These are phyloP conservation scores for Solanum appendiculatum DNA, from an alignment of 257 asterid species.

Conservation along the genomic window DNA sequence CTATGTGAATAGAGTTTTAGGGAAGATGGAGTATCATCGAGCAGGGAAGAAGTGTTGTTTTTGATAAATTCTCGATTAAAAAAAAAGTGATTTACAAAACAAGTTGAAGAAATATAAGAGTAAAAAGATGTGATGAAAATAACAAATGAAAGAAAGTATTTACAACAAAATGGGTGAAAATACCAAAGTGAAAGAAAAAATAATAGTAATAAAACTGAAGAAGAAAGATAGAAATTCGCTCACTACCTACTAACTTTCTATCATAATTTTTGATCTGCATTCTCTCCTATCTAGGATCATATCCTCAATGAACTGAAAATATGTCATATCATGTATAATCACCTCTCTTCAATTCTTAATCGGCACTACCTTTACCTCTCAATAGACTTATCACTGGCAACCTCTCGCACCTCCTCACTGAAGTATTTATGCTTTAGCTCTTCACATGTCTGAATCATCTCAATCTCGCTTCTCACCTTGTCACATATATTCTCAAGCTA, in stretches of 20 bases:
- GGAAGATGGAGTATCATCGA: neutral
- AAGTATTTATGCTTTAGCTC: neutral
- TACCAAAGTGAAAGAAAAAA: neutral
- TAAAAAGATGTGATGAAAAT: neutral
- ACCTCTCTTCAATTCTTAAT: neutral
- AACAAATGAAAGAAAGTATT: neutral
- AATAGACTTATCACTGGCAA: neutral
- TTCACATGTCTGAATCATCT: neutral
- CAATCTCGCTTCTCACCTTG: neutral
- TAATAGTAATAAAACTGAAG: neutral
- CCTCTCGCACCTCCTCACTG: neutral
- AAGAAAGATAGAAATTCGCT: neutral
- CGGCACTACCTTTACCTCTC: neutral
- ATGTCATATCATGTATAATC: neutral
- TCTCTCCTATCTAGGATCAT: neutral
- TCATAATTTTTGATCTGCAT: neutral
- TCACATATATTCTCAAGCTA: neutral
- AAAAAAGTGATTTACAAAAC: neutral
- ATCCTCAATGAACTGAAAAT: neutral
- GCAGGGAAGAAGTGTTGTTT: too few relatives aligned
- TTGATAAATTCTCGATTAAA: accelerated
- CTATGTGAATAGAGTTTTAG: neutral
- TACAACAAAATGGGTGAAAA: neutral
- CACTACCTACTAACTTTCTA: neutral
- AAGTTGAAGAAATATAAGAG: neutral